These are phyloP conservation scores for Castanea crenata DNA, from an alignment of 306 rosid genomes.

Conservation along the genomic window DNA sequence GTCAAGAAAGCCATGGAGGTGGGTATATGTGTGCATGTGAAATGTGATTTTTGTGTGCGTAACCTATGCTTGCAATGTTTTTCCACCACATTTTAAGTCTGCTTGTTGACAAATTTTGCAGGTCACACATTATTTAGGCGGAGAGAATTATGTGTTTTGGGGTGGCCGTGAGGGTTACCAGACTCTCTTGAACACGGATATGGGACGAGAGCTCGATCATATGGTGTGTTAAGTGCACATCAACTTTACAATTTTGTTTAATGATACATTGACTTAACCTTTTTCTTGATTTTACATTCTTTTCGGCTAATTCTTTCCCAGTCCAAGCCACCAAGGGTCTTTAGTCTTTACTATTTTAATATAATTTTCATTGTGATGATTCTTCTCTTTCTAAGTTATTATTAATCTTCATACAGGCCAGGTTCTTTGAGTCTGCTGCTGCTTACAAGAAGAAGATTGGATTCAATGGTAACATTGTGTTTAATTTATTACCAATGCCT, in stretches of 20 bases:
- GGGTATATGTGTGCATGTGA: conserved; percentile 16
- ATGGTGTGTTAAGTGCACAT: conserved; percentile 44
- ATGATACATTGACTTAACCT: background rate
- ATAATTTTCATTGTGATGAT: conserved; percentile 6
- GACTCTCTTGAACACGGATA: conserved; percentile 88
- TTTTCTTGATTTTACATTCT: background rate
- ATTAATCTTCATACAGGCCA: conserved; percentile 55
- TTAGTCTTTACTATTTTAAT: background rate
- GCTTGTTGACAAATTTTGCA: conserved; percentile 32
- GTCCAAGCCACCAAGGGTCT: background rate
- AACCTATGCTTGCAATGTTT: background rate
- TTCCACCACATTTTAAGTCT: conserved; percentile 9
- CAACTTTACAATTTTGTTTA: background rate
- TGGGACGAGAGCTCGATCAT: conserved; percentile 94
- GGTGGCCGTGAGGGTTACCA: conserved; percentile 99
- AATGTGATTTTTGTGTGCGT: background rate
- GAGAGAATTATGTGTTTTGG: conserved; percentile 97
- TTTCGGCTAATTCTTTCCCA: background rate
- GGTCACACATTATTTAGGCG: conserved; percentile 93
- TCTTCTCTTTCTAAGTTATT: conserved; percentile 9
- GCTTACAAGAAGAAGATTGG: conserved; percentile 93
- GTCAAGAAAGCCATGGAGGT: conserved; percentile 99
- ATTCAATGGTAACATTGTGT: conserved; percentile 60
- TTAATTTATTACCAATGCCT: conserved; percentile 6
- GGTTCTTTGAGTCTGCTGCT: conserved; percentile 82